Evolutionary conservation across 306 rosid genomes (phyloP), one percentile per base, ranked within the genome.

Genomic region (Corylus americana): DNA sequence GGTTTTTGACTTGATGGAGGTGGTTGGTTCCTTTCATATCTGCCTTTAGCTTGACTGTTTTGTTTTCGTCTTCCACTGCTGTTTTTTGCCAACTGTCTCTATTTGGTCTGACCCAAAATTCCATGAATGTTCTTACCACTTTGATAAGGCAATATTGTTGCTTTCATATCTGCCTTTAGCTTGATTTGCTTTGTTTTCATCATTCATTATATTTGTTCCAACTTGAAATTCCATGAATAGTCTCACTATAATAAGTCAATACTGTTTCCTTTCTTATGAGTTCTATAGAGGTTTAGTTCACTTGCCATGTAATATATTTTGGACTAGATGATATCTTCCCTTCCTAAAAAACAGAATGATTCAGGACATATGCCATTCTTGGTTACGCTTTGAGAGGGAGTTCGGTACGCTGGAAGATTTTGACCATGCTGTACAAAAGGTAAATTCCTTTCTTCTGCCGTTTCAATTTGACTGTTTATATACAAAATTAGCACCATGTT

Each of bases 331-430:
- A 86, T 89, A 85, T 87, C 82, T 89, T 84, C 93, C 78, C 83
- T 87, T 81, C 79, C 94, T 91, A 90, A 88, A 85, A 78, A 76
- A 80, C 91, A 88, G 91, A 92, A 88, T 84, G 83, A 84, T 92
- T 91, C 98, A 94, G 98, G 98, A 95, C 81, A 95, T 92, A 79
- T 95, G 98, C 92, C 80, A 84, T 76, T 84, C 90, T 25, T 95
- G 98, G 98, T 77, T 95, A 76, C 88, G 94, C 82, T 95, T 92
- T 75, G 98, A 95, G 88, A 92, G 98, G 87, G 93, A 95, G 82
- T 89, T 81, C 64, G 97, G 98, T 70, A 85, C 85, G 11, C 83
- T 95, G 77, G 94, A 92, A 78, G 97, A 95, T 84, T 83, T 89
- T 66, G 98, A 95, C 77, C 92, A 79, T 74, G 92, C 98, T 66